Percentiles rank a stretch among this genome's conserved stretches.
These are phyloP conservation scores for Colletotrichum orbiculare DNA, from an alignment of 2,329 filamentous ascomycete species.

Conservation along the genomic window DNA sequence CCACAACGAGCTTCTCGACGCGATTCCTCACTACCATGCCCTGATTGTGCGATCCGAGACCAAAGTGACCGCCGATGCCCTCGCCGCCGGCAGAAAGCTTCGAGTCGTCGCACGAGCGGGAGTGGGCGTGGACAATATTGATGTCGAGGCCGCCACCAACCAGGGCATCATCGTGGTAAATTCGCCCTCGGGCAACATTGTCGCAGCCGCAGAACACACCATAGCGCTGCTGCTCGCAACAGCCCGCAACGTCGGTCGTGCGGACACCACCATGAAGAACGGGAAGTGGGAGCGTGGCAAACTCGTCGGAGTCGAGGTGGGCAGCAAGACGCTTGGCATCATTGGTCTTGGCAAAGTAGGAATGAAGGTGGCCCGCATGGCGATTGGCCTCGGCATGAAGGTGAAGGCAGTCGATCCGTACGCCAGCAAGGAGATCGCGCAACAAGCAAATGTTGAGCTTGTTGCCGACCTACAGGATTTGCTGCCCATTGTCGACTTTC, in stretches of 20 bases:
- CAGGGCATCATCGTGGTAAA: constrained; percentile 85
- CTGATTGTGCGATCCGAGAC: constrained; percentile 86
- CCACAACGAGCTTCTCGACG: constrained; percentile 70
- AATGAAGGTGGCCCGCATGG: constrained; percentile 82
- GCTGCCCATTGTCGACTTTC: constrained; percentile 76
- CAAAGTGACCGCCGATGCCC: constrained; percentile 77
- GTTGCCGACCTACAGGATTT: constrained; percentile 68
- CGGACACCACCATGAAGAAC: constrained; percentile 74
- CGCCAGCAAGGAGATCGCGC: constrained; percentile 77
- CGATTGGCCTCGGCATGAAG: constrained; percentile 80
- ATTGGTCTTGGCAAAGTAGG: constrained; percentile 88
- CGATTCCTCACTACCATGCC: constrained; percentile 79
- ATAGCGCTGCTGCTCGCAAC: constrained; percentile 79
- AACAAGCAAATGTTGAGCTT: constrained; percentile 73
- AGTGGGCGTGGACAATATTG: constrained; percentile 86
- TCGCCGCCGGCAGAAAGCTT: constrained; percentile 74
- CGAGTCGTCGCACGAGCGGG: constrained; percentile 84
- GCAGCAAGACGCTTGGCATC: constrained; percentile 80
- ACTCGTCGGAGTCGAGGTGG: constrained; percentile 81
- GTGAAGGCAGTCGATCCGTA: constrained; percentile 82
- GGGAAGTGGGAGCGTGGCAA: constrained; percentile 81
- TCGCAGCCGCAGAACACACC: constrained; percentile 83
- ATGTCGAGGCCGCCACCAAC: constrained; percentile 77
- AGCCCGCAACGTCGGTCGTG: constrained; percentile 78
- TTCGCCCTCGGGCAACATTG: constrained; percentile 82